Conservation (phyloP, 1,139 yeast genomes). For the Kurtzmaniella quercitrusa region DNA sequence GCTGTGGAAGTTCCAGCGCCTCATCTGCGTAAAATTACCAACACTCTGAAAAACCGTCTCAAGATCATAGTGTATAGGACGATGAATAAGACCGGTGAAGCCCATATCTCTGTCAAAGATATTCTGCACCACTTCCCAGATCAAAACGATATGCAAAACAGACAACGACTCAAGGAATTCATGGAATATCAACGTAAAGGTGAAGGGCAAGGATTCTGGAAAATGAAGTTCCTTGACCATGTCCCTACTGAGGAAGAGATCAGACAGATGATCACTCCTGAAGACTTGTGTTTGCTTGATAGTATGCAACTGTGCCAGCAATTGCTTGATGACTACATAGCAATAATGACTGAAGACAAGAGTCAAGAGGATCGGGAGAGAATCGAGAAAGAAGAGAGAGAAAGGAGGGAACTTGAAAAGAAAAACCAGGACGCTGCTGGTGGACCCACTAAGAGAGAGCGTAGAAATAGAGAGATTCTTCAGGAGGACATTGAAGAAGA, state of each 20-base stretch:
- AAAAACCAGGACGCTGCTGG: constrained; percentile 16
- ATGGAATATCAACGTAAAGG: constrained; percentile 98
- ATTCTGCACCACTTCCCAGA: constrained; percentile 93
- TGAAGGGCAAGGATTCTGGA: constrained; percentile 95
- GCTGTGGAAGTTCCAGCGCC: constrained; percentile 97
- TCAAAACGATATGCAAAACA: constrained; percentile 94
- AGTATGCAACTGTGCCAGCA: constrained; percentile 94
- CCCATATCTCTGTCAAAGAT: constrained; percentile 80
- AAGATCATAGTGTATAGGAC: constrained; percentile 93
- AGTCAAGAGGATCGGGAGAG: constrained; percentile 16
- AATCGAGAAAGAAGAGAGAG: constrained; percentile 16
- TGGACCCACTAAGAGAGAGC: constrained; percentile 19
- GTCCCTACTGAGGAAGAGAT: constrained; percentile 77
- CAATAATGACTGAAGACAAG: constrained; percentile 36
- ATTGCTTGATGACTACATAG: constrained; percentile 66
- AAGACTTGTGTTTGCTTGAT: constrained; percentile 82
- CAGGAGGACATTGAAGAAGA: constrained; percentile 64
- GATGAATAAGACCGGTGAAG: constrained; percentile 69
- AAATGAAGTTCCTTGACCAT: constrained; percentile 62
- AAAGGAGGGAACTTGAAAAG: constrained; percentile 24
- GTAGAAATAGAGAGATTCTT: constrained; percentile 21
- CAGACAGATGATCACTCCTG: constrained; percentile 86
- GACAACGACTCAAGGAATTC: constrained; percentile 92
- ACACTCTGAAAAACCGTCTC: constrained; percentile 84
- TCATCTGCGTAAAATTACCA: constrained; percentile 91